Evolutionary conservation across 345 rosid species (phyloP).

Genomic region (Nasturtium officinale): DNA sequence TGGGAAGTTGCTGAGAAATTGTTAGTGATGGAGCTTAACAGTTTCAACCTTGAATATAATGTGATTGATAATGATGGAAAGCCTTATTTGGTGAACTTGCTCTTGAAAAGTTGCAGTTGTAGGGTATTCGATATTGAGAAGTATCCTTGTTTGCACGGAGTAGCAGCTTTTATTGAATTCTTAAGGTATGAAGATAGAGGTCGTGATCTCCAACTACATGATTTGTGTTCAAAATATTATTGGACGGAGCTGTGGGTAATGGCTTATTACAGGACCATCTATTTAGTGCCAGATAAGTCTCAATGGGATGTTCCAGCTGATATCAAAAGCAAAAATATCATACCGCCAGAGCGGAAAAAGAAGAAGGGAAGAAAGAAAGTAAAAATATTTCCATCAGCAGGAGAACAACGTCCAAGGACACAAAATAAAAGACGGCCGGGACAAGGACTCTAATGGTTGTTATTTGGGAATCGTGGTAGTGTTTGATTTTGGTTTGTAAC

Average conservation of each 20-base stretch:
- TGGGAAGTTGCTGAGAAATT: background rate
- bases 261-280: background rate
- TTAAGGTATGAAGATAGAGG: background rate
- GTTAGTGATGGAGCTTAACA: background rate
- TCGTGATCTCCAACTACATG: too few relatives aligned
- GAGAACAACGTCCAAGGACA: too few relatives aligned
- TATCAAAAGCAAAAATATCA: background rate
- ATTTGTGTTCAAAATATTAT: background rate
- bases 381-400: background rate
- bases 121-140: too few relatives aligned
- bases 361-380: background rate
- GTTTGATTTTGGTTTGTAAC: too few relatives aligned
- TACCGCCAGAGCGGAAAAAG: background rate
- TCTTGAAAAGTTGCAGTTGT: too few relatives aligned
- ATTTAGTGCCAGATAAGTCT: background rate
- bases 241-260: background rate
- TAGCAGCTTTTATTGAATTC: background rate
- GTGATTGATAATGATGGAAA: too few relatives aligned
- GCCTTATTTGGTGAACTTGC: too few relatives aligned
- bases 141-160: background rate
- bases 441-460: too few relatives aligned
- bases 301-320: background rate
- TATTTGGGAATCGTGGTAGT: too few relatives aligned
- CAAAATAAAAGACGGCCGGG: too few relatives aligned
- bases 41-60: too few relatives aligned